A percentile compares a stretch with the other conserved stretches of the same genome.
Conservation (phyloP, 345 rosid genomes). For the Pistacia atlantica region DNA sequence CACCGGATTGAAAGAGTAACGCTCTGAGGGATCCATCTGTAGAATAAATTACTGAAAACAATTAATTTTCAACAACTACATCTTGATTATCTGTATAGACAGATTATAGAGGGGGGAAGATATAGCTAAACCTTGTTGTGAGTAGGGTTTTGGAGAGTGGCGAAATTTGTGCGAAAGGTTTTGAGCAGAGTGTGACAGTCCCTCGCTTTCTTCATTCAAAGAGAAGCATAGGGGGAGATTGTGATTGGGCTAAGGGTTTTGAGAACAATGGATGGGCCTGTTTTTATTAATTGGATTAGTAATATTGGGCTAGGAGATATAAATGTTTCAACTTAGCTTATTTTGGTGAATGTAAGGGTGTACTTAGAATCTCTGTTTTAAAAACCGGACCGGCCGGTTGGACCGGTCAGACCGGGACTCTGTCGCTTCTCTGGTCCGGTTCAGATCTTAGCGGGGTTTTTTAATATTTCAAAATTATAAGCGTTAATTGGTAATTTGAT, state of each 20-base stretch:
- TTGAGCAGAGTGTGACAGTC: conserved; percentile 32
- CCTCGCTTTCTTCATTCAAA: conserved; percentile 69
- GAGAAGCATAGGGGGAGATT: not conserved
- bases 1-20: conserved; percentile 75
- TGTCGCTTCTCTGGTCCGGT: too few relatives aligned
- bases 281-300: too few relatives aligned
- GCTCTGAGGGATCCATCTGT: conserved; percentile 61
- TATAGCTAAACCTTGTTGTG: not conserved
- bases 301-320: too few relatives aligned
- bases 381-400: too few relatives aligned
- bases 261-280: not conserved
- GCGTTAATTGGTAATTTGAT: too few relatives aligned
- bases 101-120: conserved; percentile 1
- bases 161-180: conserved; percentile 33
- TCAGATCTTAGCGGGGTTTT: too few relatives aligned
- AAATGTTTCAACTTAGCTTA: too few relatives aligned
- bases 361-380: too few relatives aligned
- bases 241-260: not conserved
- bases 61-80: not conserved
- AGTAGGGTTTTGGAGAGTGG: conserved; percentile 31
- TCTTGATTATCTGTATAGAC: not conserved
- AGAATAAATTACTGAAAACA: not conserved
- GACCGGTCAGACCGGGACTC: too few relatives aligned
- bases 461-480: too few relatives aligned
- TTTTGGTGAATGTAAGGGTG: too few relatives aligned